These are phyloP conservation scores for Macroventuria anomochaeta DNA, from an alignment of 2,329 filamentous ascomycete genomes.

Conservation along the genomic window DNA sequence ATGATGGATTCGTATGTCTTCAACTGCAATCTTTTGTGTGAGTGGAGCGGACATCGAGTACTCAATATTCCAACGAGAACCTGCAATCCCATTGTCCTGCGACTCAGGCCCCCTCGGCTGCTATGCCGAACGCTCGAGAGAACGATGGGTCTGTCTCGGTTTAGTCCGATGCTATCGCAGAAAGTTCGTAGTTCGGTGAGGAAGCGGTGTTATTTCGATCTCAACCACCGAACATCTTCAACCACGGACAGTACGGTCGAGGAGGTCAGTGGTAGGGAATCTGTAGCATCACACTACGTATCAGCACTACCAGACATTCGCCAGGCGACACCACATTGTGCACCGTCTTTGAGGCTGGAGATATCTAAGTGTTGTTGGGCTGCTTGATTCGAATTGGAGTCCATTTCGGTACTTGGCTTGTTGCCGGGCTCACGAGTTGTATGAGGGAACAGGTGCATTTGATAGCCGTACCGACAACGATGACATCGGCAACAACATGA, in stretches of 20 bases:
- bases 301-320: neutral
- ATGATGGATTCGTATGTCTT: neutral
- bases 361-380: too few relatives aligned
- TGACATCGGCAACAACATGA: too few relatives aligned
- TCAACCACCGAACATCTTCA: neutral
- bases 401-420: too few relatives aligned
- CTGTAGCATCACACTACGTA: neutral
- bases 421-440: too few relatives aligned
- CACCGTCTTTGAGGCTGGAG: too few relatives aligned
- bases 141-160: slow-evolving; percentile 8
- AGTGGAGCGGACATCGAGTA: neutral
- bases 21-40: neutral
- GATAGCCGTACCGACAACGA: too few relatives aligned
- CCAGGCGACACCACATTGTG: too few relatives aligned
- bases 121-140: slow-evolving; percentile 1
- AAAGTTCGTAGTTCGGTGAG: slow-evolving; percentile 8
- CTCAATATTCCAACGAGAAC: neutral
- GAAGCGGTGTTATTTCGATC: slow-evolving; percentile 1
- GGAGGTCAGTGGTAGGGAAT: too few relatives aligned
- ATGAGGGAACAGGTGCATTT: too few relatives aligned
- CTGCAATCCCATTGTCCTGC: neutral
- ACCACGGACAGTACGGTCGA: too few relatives aligned
- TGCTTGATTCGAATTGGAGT: too few relatives aligned
- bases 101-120: slow-evolving; percentile 1
- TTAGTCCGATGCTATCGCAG: slow-evolving; percentile 1